phyloP scores from a whole-genome alignment of 2,329 filamentous ascomycete genomes.

The Fusarium scirpi region DNA sequence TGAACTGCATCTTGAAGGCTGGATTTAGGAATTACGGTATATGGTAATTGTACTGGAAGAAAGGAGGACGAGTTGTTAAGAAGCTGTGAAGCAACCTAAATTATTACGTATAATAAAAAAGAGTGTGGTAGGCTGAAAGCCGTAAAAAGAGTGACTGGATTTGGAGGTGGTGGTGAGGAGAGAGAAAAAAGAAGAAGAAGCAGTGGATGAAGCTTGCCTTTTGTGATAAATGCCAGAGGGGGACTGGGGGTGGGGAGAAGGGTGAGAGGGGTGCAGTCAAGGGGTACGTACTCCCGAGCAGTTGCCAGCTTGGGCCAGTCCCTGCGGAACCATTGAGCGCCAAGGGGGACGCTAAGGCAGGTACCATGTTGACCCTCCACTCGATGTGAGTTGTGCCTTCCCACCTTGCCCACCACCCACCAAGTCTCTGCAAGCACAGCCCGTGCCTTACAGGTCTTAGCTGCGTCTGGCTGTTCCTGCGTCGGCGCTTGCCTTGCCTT shows the following conservation, averaged over 20 bases:
- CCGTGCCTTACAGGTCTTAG: conserved; percentile 17
- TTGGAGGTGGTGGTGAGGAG: conserved; percentile 43
- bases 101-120: conserved; percentile 45
- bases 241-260: conserved; percentile 21
- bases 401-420: conserved; percentile 1
- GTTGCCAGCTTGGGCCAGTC: conserved; percentile 28
- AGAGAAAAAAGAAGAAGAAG: conserved; percentile 29
- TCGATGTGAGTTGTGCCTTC: conserved; percentile 1
- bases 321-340: conserved; percentile 35
- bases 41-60: conserved; percentile 33
- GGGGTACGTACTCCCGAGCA: conserved; percentile 33
- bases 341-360: conserved; percentile 40
- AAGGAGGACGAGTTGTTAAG: conserved; percentile 27
- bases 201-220: conserved; percentile 34
- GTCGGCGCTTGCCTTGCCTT: conserved; percentile 29
- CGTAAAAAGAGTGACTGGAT: conserved; percentile 50
- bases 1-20: conserved; percentile 66
- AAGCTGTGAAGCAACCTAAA: conserved; percentile 35
- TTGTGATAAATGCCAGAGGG: conserved; percentile 46
- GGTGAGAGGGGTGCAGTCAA: conserved; percentile 16
- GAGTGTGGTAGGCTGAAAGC: conserved; percentile 50
- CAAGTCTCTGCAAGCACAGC: conserved; percentile 9
- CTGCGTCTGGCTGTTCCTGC: conserved; percentile 31
- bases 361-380: conserved; percentile 33
- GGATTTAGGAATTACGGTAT: conserved; percentile 43